Evolutionary conservation across 495 filamentous ascomycete genomes (phyloP).

Genomic region (Rhypophila decipiens): DNA sequence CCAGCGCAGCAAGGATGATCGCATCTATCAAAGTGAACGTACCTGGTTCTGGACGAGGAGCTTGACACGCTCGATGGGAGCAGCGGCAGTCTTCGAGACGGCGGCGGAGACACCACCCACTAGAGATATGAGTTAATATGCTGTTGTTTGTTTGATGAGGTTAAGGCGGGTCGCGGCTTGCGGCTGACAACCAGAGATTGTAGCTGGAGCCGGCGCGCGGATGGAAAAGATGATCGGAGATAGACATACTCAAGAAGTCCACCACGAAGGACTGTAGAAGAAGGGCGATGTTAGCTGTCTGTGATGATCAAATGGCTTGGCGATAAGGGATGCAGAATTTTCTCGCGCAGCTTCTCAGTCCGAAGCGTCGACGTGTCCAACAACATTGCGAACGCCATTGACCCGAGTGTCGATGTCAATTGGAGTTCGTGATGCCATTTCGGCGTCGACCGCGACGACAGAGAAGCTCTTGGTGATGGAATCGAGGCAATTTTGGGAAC

Average conservation of each 20-base stretch:
- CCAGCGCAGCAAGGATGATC: neutral
- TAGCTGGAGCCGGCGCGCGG: conserved; percentile 1
- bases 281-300: conserved; percentile 16
- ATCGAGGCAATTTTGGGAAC: conserved; percentile 31
- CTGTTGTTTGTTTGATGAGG: conserved; percentile 1
- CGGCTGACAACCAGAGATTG: neutral
- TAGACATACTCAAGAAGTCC: conserved; percentile 94
- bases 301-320: neutral
- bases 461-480: conserved; percentile 6
- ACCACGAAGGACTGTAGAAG: conserved; percentile 60
- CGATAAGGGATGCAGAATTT: neutral
- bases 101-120: conserved; percentile 99
- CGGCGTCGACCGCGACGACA: conserved; percentile 6
- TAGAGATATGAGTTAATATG: conserved; percentile 37
- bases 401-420: conserved; percentile 15
- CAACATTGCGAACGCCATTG: conserved; percentile 11
- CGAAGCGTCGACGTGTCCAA: conserved; percentile 6
- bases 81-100: conserved; percentile 99
- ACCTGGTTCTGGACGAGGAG: conserved; percentile 99
- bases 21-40: conserved; percentile 28
- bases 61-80: conserved; percentile 99
- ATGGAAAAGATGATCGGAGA: neutral
- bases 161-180: conserved; percentile 4
- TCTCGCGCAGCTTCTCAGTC: neutral
- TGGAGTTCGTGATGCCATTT: conserved; percentile 20